Evolutionary conservation across 2,329 filamentous ascomycete species (phyloP), one percentile per base, ranked within the genome.

Genomic region (Fusarium pseudograminearum): DNA sequence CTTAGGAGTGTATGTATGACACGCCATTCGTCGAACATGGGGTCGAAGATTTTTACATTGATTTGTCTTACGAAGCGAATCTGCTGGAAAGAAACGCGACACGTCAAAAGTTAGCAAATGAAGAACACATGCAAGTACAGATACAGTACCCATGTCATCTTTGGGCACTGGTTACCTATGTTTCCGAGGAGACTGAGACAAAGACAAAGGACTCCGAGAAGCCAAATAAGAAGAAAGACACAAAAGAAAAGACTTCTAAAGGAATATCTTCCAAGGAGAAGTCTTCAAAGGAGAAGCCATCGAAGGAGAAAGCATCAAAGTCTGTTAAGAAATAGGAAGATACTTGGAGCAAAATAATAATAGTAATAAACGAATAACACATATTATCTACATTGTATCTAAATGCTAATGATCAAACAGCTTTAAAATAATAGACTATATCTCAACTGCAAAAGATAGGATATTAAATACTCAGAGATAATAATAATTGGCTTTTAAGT

Each of bases 391-490:
- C 7, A 8, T 28, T 28, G 0, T 10, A 3, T 28, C 26, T 1
- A 28, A 4, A 28, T 28, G 4, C 26, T 10, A 4, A 26, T 26
- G 3, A 26, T 3, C 3, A 10, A 28, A 28, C 9, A 28, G 9
- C 26, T 0, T 28, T 0, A 28, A 28, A 0, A 10, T 28, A 28
- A 28, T 28, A 10, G 26, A 28, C 26, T 28, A 0, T 10, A 28
- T 28, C 3, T 28, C 3, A 28, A 2, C 0, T 28, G 26, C 26
- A 9, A 0, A 10, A 4, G 9, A 28, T 28, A 28, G 1, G 4
- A 28, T 28, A 28, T 28, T 10, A 28, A 28, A 10, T 28, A 28
- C 3, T 28, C 0, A 2, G 26, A 28, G 26, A 28, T 28, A 28
- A 28, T 10, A 28, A 9, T 1, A 28, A 28, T 4, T 28, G 9